Conservation (phyloP, 306 rosid genomes). For the Lathyrus tuberosus region DNA sequence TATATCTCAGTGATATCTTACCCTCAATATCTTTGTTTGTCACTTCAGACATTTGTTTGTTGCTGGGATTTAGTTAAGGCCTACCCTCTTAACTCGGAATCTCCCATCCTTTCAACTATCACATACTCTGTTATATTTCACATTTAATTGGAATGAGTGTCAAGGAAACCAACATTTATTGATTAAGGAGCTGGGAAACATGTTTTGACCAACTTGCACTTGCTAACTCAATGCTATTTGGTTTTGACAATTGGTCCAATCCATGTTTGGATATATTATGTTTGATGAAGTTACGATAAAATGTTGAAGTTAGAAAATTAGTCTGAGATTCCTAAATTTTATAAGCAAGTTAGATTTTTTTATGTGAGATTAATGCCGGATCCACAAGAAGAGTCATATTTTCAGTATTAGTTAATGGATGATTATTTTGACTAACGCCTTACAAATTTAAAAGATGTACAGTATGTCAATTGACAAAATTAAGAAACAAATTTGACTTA, state of each 20-base stretch:
- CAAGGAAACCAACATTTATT: not conserved
- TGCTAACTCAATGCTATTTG: slow-evolving; percentile 6
- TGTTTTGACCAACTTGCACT: slow-evolving; percentile 16
- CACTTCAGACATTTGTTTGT: slow-evolving; percentile 35
- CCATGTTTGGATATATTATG: not conserved
- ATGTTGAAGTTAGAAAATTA: not conserved
- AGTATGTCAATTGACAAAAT: not conserved
- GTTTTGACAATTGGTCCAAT: not conserved
- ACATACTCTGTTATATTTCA: slow-evolving; percentile 17
- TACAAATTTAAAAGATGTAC: not conserved
- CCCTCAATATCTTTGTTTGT: slow-evolving; percentile 45
- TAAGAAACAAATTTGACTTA: too few relatives aligned
- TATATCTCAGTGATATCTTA: slow-evolving; percentile 38
- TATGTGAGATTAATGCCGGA: not conserved
- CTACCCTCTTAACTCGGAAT: slow-evolving; percentile 28
- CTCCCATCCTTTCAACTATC: slow-evolving; percentile 37
- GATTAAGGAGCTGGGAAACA: not conserved
- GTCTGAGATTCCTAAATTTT: not conserved
- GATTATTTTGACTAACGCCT: not conserved
- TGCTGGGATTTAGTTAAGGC: slow-evolving; percentile 39
- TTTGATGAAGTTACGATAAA: not conserved
- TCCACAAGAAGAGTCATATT: not conserved
- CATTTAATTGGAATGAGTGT: slow-evolving; percentile 11
- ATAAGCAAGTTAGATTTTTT: not conserved
- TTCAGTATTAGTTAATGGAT: not conserved